Conservation (phyloP, 1,284 basidiomycete species). For the Heliocybe sulcata region DNA sequence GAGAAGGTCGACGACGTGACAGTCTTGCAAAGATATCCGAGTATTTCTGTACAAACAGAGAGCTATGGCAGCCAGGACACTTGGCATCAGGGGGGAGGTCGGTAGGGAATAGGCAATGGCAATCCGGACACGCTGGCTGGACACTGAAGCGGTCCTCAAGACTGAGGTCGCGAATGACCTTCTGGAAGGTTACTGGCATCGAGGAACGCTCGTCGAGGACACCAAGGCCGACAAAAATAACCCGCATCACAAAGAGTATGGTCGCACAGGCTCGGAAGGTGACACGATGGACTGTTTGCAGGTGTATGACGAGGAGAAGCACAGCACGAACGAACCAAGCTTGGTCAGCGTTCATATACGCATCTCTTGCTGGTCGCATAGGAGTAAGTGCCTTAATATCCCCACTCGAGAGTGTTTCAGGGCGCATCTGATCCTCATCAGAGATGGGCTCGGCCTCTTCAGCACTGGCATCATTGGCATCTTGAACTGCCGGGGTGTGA, state of each 20-base stretch:
- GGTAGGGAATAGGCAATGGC: constrained; percentile 11
- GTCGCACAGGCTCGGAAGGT: constrained; percentile 15
- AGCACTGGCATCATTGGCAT: too few species aligned
- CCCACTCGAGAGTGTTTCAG: too few species aligned
- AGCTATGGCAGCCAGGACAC: not conserved
- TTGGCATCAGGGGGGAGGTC: not conserved
- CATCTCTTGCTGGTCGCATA: too few species aligned
- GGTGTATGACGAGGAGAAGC: constrained; percentile 13
- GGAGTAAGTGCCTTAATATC: too few species aligned
- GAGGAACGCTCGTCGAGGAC: constrained; percentile 7
- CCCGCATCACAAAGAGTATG: constrained; percentile 10
- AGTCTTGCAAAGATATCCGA: not conserved
- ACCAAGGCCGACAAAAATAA: constrained; percentile 13
- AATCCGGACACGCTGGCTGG: constrained; percentile 14
- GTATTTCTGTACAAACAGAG: not conserved
- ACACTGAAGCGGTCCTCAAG: constrained; percentile 15
- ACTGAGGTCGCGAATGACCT: constrained; percentile 14
- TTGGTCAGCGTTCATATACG: constrained; percentile 1
- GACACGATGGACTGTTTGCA: constrained; percentile 17
- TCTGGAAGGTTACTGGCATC: constrained; percentile 15
- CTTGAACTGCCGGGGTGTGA: too few species aligned
- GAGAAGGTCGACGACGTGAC: not conserved
- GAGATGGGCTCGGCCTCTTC: too few species aligned
- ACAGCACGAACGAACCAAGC: constrained; percentile 10
- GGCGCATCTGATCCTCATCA: too few species aligned